Base-by-base conservation (phyloP, 352 stramenopile species). In the Globisporangium megalacanthum region DNA sequence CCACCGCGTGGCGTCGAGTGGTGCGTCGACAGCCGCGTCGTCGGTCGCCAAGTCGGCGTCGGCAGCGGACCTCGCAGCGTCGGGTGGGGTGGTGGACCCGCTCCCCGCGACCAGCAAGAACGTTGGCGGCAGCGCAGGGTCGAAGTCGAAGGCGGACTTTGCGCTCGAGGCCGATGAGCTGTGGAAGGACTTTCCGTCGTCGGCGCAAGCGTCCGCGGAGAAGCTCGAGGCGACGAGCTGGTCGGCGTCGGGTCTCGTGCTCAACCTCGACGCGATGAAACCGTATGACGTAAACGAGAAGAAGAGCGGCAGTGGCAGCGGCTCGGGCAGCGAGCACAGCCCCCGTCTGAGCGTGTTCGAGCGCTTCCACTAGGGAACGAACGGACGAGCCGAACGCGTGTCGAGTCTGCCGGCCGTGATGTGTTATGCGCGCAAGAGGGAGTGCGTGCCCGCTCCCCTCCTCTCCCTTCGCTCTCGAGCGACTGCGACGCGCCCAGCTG, bases 281-380 rank as follows among this genome's bases (percentile, higher is more conserved):
- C 49, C 68, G 37, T 81, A 82, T 54, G 73, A 75, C 42, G 53
- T 56, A 46, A 64, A 51, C 61, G 62, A 64, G 50, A 60, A 69
- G 58, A 62, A 69, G 58, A 17, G 6, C 6, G 41, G 41, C 41
- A 52, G 47, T 25, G 22, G 47, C 47, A 36, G 49, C 31, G 39
- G 29, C 35, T 53, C 64, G 55, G 58, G 35, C 59, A 81, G 70
- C 56, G 78, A 88, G 60, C 75, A 86, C 68, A 92, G 81, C 62
- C 81, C 78, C 44, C 81, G 81, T 51, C 62, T 92, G 68, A 89
- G 81, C 67, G 73, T 92, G 52, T 92, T 92, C 58, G 81, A 88
- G 73, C 79, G 79, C 69, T 92, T 92, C 69, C 81, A 92, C 66
- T 92, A 81, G 66, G 57, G 49, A 13, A n/a, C n/a, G n/a, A n/a